These are phyloP conservation scores for Cucurbita moschata DNA, from an alignment of 306 rosid genomes.

Conservation along the genomic window DNA sequence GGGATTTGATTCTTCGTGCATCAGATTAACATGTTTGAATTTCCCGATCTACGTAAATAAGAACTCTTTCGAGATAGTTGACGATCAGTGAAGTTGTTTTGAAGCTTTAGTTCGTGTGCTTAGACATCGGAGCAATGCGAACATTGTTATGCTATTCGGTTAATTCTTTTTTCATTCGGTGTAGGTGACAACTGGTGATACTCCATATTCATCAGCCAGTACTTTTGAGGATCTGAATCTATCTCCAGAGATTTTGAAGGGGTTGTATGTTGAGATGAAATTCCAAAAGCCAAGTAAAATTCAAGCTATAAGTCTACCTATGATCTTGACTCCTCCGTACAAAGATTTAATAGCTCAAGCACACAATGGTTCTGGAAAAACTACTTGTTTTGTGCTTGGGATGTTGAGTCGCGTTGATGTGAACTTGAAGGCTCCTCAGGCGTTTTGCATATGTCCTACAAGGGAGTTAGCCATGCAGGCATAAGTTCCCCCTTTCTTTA, in stretches of 20 bases:
- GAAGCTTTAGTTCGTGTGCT: not conserved
- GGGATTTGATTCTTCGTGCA: not conserved
- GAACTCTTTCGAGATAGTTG: not conserved
- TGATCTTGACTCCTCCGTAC: slow-evolving; percentile 68
- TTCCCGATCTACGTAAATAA: not conserved
- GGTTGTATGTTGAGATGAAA: slow-evolving; percentile 71
- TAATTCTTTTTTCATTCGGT: not conserved
- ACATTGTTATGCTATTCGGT: not conserved
- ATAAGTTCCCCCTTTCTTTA: not conserved
- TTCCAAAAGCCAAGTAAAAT: slow-evolving; percentile 82
- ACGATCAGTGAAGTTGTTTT: not conserved
- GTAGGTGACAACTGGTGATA: slow-evolving; percentile 53
- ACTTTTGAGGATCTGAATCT: slow-evolving; percentile 56
- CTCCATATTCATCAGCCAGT: slow-evolving; percentile 74
- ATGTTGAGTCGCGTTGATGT: slow-evolving; percentile 89
- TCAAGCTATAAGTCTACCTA: slow-evolving; percentile 75
- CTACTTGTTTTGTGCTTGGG: slow-evolving; percentile 89
- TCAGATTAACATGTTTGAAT: not conserved
- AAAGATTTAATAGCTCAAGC: slow-evolving; percentile 84
- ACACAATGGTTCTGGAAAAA: slow-evolving; percentile 90
- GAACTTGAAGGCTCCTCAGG: slow-evolving; percentile 53
- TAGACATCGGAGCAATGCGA: not conserved
- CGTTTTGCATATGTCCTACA: slow-evolving; percentile 82
- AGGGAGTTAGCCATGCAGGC: slow-evolving; percentile 90
- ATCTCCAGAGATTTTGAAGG: slow-evolving; percentile 58